Base-by-base conservation (phyloP, 805 yeast genomes). In the Barnettozyma sucrosica region DNA sequence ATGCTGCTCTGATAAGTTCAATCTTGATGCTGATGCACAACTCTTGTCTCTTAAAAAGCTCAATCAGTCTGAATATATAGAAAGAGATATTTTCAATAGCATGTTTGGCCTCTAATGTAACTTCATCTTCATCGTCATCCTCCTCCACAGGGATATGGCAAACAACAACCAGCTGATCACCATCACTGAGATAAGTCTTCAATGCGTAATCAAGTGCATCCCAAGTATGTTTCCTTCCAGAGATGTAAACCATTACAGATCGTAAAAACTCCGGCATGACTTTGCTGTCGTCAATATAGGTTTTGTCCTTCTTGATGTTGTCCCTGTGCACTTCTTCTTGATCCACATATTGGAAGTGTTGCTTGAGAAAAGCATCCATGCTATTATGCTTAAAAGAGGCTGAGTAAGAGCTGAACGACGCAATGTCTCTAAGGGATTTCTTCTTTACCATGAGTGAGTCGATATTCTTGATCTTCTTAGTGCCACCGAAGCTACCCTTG, bases 221-320 rank as follows among this genome's bases (percentile, higher is more conserved):
- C 64, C 64, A 60, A 7, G 62, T 56, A 66, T 85, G 92, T 47
- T 69, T 72, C 50, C 92, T 68, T 3, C 89, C 95, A 54, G 81
- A 72, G 26, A 60, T 48, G 36, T 59, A 60, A 3, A 55, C 33
- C 30, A 57, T 43, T 19, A 59, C 43, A 18, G 55, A 56, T 46
- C 64, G 45, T 14, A 59, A 26, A 39, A 52, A 54, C n/a, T 54
- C 41, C 2, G 61, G 61, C 13, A 41, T 23, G 16, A 36, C 24
- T 19, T 44, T 26, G 16, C 21, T 42, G n/a, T 39, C 10, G 8
- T 41, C 39, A 28, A 30, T 16, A 21, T 40, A 23, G 13, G 23
- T 11, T 36, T 33, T 16, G 13, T 32, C 28, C 28, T 45, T 40
- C 20, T 16, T 40, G 5, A 21, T 40, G 14, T 18, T 18, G 8